Conservation (phyloP, 257 asterid genomes). For the Nicotiana otophora region DNA sequence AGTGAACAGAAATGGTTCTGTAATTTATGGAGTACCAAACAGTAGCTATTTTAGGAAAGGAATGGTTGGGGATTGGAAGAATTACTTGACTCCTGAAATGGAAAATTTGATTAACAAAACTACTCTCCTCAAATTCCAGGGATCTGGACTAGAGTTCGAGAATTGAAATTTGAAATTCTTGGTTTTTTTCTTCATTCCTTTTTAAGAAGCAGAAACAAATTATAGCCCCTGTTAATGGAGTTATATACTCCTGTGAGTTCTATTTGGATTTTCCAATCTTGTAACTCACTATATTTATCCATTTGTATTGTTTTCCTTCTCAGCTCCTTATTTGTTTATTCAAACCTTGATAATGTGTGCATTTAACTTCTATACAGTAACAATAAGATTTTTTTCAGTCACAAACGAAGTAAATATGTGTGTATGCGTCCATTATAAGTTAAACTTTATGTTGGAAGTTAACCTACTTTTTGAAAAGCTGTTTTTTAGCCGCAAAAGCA, state of each 20-base stretch:
- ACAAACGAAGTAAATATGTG: too few species aligned
- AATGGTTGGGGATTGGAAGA: conserved; percentile 32
- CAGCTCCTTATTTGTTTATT: not conserved
- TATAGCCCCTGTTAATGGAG: not conserved
- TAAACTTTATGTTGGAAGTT: too few species aligned
- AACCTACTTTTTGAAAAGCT: too few species aligned
- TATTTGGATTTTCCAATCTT: not conserved
- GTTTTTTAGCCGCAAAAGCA: too few species aligned
- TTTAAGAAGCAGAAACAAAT: not conserved
- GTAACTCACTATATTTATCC: not conserved
- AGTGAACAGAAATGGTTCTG: conserved; percentile 26
- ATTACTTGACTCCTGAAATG: conserved; percentile 28
- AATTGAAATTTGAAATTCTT: not conserved
- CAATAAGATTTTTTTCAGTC: too few species aligned
- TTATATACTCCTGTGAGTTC: too few species aligned
- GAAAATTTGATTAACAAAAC: conserved; percentile 19
- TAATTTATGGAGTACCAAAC: conserved; percentile 21
- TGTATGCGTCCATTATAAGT: too few species aligned
- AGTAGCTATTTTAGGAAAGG: conserved; percentile 27
- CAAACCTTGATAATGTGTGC: not conserved
- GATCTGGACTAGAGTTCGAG: conserved; percentile 23
- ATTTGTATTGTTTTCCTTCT: not conserved
- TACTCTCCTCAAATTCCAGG: conserved; percentile 14
- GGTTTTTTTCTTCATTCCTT: not conserved
- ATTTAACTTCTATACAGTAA: too few species aligned